Evolutionary conservation across 2,329 filamentous ascomycete genomes (phyloP), one percentile per base, ranked within the genome.

Genomic region (Colletotrichum musae): DNA sequence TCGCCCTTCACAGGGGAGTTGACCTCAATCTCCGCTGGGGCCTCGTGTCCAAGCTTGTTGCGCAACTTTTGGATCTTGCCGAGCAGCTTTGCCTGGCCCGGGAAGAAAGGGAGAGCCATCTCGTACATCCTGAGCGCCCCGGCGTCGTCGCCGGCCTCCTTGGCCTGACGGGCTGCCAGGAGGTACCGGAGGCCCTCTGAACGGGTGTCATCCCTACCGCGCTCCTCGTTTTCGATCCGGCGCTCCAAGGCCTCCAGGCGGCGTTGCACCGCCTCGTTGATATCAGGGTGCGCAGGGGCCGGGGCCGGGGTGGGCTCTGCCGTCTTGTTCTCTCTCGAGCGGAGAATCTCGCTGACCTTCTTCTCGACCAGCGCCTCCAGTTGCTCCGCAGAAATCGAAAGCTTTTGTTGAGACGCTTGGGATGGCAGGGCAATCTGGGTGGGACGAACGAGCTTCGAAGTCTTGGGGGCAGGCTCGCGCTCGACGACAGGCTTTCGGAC

Each of bases 341-440:
- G 94, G 1, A 98, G 85, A 43, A 96, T 94, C 81, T 97, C 94
- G 69, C 92, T 92, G 1, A 98, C 93, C 76, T 97, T 97, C 74
- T 92, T 93, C 80, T 97, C 93, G 1, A 98, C 94, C 82, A 98
- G 91, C 47, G 94, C 93, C 78, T 98, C 95, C 70, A 98, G 97
- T 60, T 91, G 91, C 13, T 90, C 92, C 18, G 91, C 88, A 0
- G 91, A 92, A 9, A 94, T 86, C 79, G 83, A 87, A 72, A 80
- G 75, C 72, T 73, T 81, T 71, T 71, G 75, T 71, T 72, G 65
- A 58, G 56, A 58, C 56, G 71, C 32, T 6, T 70, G 70, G 9
- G 70, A 16, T 12, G 75, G 79, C 3, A 84, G 80, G 2, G 82
- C 77, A 5, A 86, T 77, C 72, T 89, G 91, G 48, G 82, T 80